phyloP scores from a whole-genome alignment of 2,329 filamentous ascomycete genomes.

The Pseudohalonectria lignicola region DNA sequence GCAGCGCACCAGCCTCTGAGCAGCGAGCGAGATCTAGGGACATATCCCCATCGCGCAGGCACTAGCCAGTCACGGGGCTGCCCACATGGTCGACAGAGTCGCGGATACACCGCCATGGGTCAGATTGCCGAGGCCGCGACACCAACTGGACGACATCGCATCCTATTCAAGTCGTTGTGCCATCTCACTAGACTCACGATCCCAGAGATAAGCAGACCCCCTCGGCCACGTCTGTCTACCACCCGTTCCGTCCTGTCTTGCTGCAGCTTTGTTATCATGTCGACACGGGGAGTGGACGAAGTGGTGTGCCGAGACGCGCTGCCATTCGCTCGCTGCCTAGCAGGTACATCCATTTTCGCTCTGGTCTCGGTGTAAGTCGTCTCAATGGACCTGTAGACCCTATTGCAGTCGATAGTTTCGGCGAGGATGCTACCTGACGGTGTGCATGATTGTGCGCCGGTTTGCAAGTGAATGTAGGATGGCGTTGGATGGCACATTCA shows the following conservation, averaged over 20 bases:
- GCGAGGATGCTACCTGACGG: background rate
- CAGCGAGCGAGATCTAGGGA: background rate
- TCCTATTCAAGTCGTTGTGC: background rate
- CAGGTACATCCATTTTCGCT: background rate
- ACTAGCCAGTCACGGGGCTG: background rate
- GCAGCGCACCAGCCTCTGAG: background rate
- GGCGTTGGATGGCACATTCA: too few species aligned
- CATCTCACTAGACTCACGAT: background rate
- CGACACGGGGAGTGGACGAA: background rate
- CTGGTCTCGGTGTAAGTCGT: background rate
- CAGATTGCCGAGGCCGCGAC: background rate
- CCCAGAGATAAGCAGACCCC: slow-evolving; percentile 8
- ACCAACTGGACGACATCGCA: background rate
- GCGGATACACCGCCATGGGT: background rate
- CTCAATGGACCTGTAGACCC: too few species aligned
- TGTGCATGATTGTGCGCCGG: too few species aligned
- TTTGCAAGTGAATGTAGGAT: too few species aligned
- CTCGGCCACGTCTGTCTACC: background rate
- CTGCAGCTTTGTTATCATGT: background rate
- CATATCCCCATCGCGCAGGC: background rate
- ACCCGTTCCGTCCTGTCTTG: background rate
- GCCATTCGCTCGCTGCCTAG: background rate
- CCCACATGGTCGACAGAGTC: background rate
- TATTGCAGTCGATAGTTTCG: background rate
- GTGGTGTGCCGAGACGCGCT: background rate